These are phyloP conservation scores for Sherardia arvensis DNA, from an alignment of 257 asterid species.

Conservation along the genomic window DNA sequence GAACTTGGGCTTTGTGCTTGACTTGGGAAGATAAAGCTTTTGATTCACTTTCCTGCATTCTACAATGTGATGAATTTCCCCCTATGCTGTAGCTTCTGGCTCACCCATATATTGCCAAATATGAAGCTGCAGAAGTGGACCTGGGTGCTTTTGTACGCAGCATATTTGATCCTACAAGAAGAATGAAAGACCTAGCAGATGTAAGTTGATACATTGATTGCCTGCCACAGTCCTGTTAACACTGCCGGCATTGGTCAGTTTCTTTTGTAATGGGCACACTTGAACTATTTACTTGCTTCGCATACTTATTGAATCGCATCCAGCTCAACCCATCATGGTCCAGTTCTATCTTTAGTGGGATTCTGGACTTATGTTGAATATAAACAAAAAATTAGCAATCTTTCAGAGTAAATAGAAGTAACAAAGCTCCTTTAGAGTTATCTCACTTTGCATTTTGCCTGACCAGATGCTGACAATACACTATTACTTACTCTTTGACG, in stretches of 20 bases:
- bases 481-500: conserved; percentile 86
- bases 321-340: not conserved
- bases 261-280: not conserved
- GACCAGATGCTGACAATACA: conserved; percentile 88
- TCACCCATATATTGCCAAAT: conserved; percentile 71
- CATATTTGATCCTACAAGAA: conserved; percentile 72
- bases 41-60: not conserved
- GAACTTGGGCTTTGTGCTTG: not conserved
- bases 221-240: conserved; percentile 4
- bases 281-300: not conserved
- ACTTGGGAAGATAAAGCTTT: not conserved
- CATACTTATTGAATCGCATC: conserved; percentile 4
- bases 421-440: not conserved
- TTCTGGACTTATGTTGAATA: conserved; percentile 2
- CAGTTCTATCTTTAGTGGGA: not conserved
- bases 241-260: not conserved
- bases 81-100: conserved; percentile 58
- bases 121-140: conserved; percentile 48
- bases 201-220: conserved; percentile 42
- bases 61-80: conserved; percentile 3
- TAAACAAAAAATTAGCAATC: no score
- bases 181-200: conserved; percentile 95
- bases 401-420: not conserved
- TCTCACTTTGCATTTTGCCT: conserved; percentile 9
- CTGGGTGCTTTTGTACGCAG: conserved; percentile 76